These are phyloP conservation scores for Macrophomina tecta DNA, from an alignment of 2,329 filamentous ascomycete species.

Conservation along the genomic window DNA sequence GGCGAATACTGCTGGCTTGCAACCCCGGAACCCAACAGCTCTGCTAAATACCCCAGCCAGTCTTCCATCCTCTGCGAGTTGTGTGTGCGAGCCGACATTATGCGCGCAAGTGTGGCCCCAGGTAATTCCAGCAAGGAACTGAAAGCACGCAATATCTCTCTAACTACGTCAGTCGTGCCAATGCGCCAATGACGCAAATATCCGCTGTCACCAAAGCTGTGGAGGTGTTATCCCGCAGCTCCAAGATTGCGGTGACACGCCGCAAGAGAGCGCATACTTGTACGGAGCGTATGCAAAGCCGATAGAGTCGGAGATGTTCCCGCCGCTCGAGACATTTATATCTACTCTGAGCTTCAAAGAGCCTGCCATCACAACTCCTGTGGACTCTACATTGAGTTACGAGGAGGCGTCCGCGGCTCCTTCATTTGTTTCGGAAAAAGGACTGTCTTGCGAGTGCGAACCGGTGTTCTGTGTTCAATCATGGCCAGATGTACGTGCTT, in stretches of 20 bases:
- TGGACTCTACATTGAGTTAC: neutral
- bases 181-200: constrained; percentile 2
- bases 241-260: constrained; percentile 9
- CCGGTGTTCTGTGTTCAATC: neutral
- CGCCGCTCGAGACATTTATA: neutral
- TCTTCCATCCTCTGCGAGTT: neutral
- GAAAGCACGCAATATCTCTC: neutral
- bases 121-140: neutral
- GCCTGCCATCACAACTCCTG: neutral
- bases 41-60: too few relatives aligned
- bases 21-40: neutral
- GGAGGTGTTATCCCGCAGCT: neutral
- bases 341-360: neutral
- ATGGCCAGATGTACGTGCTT: neutral
- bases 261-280: neutral
- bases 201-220: neutral
- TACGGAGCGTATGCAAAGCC: neutral
- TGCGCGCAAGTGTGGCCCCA: constrained; percentile 13
- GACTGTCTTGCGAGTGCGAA: neutral
- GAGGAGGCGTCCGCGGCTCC: neutral
- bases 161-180: constrained; percentile 2
- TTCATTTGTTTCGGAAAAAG: neutral
- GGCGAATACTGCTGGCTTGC: too few relatives aligned
- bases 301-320: neutral
- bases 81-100: neutral